A percentile compares a stretch with the other conserved stretches of the same genome.
Evolutionary conservation across 2,329 filamentous ascomycete genomes (phyloP).

Genomic region (Penicillium verrucosum): DNA sequence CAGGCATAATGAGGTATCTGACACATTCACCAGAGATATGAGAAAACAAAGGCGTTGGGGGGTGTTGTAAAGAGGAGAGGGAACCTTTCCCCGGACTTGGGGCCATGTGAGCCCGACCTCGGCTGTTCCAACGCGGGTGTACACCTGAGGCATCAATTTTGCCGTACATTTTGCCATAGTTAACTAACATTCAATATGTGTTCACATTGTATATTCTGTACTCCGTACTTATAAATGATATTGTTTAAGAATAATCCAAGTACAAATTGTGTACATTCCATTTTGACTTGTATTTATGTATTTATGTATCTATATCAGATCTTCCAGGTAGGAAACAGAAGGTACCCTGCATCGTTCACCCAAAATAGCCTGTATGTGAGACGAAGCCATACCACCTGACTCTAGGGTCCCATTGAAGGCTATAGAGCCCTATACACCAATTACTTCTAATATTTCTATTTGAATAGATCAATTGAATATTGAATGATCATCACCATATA

Average conservation of each 20-base stretch:
- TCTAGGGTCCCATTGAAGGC: neutral
- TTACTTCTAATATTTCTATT: too few relatives aligned
- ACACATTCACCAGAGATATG: neutral
- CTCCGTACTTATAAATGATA: too few relatives aligned
- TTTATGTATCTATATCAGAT: neutral
- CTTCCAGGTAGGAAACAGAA: neutral
- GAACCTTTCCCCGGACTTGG: slow-evolving; percentile 24
- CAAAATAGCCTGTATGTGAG: neutral
- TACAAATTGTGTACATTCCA: neutral
- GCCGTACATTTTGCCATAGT: neutral
- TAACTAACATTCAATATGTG: neutral
- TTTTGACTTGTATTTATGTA: neutral
- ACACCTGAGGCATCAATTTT: slow-evolving; percentile 5
- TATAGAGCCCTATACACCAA: neutral
- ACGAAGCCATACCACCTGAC: neutral
- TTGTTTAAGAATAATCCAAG: neutral
- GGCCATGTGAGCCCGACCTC: slow-evolving; percentile 28
- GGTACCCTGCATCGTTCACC: neutral
- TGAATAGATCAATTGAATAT: neutral
- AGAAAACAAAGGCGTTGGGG: neutral
- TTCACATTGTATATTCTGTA: neutral
- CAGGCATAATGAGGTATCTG: slow-evolving; percentile 29
- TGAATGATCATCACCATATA: neutral
- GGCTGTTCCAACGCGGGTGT: slow-evolving; percentile 19
- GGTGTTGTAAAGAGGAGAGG: slow-evolving; percentile 3